Percentiles rank a stretch among this genome's conserved stretches.
phyloP scores from a whole-genome alignment of 2,329 filamentous ascomycete genomes.

The Byssoonygena ceratinophila region DNA sequence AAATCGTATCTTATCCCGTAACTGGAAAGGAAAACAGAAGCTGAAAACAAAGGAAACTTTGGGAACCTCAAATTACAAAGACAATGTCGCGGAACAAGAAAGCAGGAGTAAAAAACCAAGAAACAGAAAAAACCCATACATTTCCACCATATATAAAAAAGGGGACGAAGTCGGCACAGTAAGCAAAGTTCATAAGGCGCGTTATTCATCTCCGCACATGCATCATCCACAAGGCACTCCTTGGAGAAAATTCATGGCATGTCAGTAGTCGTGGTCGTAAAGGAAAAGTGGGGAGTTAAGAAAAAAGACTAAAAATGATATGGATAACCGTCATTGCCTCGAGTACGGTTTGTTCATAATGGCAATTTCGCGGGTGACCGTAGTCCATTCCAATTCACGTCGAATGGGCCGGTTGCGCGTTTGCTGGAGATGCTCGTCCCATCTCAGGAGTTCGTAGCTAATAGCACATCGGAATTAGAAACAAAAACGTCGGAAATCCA shows the following conservation, averaged over 20 bases:
- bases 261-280: neutral
- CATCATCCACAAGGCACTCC: neutral
- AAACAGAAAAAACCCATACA: conserved; percentile 9
- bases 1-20: neutral
- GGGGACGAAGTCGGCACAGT: neutral
- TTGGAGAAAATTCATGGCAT: neutral
- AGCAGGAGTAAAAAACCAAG: neutral
- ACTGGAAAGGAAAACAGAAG: neutral
- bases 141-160: neutral
- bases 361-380: conserved; percentile 79
- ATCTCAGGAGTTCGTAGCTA: conserved; percentile 77
- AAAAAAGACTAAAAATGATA: conserved; percentile 8
- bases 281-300: neutral
- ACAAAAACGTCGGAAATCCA: neutral
- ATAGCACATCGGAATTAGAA: neutral
- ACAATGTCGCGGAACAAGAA: neutral
- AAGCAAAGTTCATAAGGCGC: neutral
- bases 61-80: neutral
- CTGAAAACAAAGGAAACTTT: neutral
- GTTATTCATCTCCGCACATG: neutral
- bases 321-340: conserved; percentile 10
- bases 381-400: conserved; percentile 83
- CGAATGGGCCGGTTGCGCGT: conserved; percentile 46
- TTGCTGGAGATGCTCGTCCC: conserved; percentile 68
- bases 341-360: conserved; percentile 90